These are phyloP conservation scores for Metarhizium brunneum DNA, from an alignment of 2,329 filamentous ascomycete genomes.

Conservation along the genomic window DNA sequence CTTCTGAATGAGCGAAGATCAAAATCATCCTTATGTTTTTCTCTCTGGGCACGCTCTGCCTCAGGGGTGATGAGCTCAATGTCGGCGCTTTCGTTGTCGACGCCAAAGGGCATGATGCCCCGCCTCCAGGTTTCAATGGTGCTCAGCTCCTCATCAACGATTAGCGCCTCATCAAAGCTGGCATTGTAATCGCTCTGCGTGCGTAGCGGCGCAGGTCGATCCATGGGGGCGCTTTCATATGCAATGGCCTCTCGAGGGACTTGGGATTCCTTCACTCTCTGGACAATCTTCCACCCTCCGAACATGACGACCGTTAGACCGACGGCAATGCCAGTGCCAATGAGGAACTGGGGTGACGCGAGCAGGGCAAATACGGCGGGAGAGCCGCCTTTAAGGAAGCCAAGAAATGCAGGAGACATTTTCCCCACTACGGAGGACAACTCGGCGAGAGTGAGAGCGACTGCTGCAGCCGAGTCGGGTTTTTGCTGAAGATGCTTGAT, in stretches of 20 bases:
- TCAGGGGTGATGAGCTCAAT: conserved; percentile 48
- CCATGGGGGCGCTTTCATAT: conserved; percentile 14
- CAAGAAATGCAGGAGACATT: conserved; percentile 73
- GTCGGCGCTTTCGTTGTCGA: conserved; percentile 37
- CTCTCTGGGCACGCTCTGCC: conserved; percentile 38
- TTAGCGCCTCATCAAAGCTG: conserved; percentile 44
- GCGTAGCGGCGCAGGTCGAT: conserved; percentile 16
- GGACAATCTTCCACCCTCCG: conserved; percentile 95
- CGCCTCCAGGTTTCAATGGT: conserved; percentile 49
- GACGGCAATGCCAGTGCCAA: conserved; percentile 79
- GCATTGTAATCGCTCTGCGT: conserved; percentile 21
- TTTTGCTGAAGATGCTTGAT: conserved; percentile 63
- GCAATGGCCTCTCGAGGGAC: conserved; percentile 19
- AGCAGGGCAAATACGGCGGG: conserved; percentile 82
- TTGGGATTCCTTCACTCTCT: conserved; percentile 55
- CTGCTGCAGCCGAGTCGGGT: conserved; percentile 86
- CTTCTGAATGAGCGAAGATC: conserved; percentile 27
- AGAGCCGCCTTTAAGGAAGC: conserved; percentile 67
- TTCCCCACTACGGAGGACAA: conserved; percentile 75
- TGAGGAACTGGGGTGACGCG: conserved; percentile 86
- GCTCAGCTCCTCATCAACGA: conserved; percentile 48
- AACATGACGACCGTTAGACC: conserved; percentile 95
- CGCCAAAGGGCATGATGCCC: conserved; percentile 39
- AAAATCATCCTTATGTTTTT: conserved; percentile 27
- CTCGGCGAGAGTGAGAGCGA: conserved; percentile 86